These are phyloP conservation scores for Aspergillus neotritici DNA, from an alignment of 2,329 filamentous ascomycete genomes.

Conservation along the genomic window DNA sequence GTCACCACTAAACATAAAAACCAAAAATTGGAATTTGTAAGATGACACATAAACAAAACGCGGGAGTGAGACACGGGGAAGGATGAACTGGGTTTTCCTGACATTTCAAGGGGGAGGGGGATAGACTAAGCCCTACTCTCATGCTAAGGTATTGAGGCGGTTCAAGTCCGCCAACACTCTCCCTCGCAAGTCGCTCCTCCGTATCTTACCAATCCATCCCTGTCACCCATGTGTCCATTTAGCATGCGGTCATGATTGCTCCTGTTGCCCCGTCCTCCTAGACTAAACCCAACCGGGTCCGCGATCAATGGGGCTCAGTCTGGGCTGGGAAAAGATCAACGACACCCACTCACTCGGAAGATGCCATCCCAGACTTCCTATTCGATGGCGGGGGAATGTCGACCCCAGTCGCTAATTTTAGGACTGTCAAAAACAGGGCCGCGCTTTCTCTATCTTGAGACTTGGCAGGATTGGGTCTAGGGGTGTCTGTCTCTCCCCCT, in stretches of 20 bases:
- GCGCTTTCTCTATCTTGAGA: neutral
- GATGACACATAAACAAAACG: neutral
- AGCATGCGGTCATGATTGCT: neutral
- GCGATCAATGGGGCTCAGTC: slow-evolving; percentile 1
- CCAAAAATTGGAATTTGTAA: no score
- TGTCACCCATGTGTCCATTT: slow-evolving; percentile 7
- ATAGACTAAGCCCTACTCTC: slow-evolving; percentile 8
- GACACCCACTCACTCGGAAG: neutral
- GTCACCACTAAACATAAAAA: no score
- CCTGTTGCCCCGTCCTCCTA: neutral
- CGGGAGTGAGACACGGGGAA: neutral
- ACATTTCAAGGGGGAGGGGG: neutral
- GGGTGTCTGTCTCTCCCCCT: no score
- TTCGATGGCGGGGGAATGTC: neutral
- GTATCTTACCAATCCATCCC: neutral
- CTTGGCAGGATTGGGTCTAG: neutral
- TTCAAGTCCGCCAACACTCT: no score
- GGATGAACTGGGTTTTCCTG: no score
- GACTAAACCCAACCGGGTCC: neutral
- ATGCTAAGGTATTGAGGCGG: no score
- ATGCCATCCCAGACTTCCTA: neutral
- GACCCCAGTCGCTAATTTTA: slow-evolving; percentile 7
- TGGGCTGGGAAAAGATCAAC: slow-evolving; percentile 7
- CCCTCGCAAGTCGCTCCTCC: no score
- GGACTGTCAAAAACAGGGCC: neutral